Evolutionary conservation across 1,284 basidiomycete genomes (phyloP).

Genomic region (Naganishia sp.): DNA sequence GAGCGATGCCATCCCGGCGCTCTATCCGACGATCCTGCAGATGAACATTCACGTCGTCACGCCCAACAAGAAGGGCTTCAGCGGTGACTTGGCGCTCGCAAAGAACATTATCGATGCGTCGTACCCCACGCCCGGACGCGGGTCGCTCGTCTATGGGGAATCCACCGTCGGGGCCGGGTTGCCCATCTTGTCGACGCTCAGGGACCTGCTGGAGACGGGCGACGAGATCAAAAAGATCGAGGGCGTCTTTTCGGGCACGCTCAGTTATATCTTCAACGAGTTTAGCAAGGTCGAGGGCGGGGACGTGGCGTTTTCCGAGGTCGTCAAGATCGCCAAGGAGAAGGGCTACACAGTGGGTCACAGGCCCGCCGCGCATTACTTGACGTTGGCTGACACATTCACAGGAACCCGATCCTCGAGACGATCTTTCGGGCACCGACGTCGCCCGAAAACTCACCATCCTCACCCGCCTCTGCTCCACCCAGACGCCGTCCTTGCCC

Average conservation of each 20-base stretch:
- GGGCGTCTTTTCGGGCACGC: conserved; percentile 76
- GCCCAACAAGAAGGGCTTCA: conserved; percentile 97
- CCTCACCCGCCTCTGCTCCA: conserved; percentile 76
- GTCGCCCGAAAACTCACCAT: conserved; percentile 97
- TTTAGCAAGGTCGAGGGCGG: conserved; percentile 63
- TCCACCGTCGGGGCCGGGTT: conserved; percentile 94
- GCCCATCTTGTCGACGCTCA: conserved; percentile 86
- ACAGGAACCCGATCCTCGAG: conserved; percentile 94
- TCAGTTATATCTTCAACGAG: conserved; percentile 99
- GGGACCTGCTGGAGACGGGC: conserved; percentile 87
- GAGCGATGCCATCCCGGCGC: conserved; percentile 74
- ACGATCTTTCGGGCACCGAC: conserved; percentile 94
- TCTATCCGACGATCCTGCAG: conserved; percentile 80
- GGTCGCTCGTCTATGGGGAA: conserved; percentile 75
- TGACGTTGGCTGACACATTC: background rate
- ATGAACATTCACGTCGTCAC: conserved; percentile 86
- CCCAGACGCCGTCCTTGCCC: conserved; percentile 53
- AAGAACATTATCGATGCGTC: conserved; percentile 64
- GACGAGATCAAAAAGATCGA: conserved; percentile 71
- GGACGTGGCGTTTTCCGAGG: conserved; percentile 71
- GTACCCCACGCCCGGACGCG: conserved; percentile 59
- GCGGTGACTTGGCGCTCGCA: conserved; percentile 72
- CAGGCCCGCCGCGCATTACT: background rate
- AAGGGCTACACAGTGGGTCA: conserved; percentile 85
- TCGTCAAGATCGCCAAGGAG: conserved; percentile 84